Evolutionary conservation across 441 rosid genomes (phyloP).

Genomic region (Dalechampia spathulata): DNA sequence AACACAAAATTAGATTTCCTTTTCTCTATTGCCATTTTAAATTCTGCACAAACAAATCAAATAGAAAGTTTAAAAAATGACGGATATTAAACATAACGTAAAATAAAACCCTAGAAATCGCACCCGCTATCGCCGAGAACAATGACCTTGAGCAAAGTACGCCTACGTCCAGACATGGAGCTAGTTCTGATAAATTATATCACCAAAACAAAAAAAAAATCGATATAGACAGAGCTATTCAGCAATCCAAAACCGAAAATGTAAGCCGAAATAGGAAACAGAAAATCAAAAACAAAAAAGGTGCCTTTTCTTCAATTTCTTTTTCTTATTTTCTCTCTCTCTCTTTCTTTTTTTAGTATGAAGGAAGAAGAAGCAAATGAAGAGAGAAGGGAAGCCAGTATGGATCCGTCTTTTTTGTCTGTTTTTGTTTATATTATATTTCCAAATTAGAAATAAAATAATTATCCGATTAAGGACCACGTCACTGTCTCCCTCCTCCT

Average conservation of each 20-base stretch:
- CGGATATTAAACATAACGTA: background rate
- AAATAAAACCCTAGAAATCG: slow-evolving; percentile 21
- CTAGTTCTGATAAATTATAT: background rate
- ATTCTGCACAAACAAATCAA: too few relatives aligned
- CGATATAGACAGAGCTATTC: background rate
- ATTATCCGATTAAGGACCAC: too few relatives aligned
- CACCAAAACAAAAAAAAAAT: background rate
- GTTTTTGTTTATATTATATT: too few relatives aligned
- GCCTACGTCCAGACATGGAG: slow-evolving; percentile 63
- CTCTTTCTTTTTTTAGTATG: background rate
- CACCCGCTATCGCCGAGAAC: slow-evolving; percentile 98
- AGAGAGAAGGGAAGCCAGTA: slow-evolving; percentile 54
- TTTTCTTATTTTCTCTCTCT: background rate
- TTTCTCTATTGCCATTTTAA: too few relatives aligned
- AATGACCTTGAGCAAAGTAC: slow-evolving; percentile 93
- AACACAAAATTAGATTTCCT: background rate
- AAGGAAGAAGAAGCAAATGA: background rate
- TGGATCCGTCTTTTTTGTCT: slow-evolving; percentile 19
- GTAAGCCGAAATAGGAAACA: too few relatives aligned
- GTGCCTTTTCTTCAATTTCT: background rate
- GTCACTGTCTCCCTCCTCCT: too few relatives aligned
- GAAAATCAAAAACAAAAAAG: background rate
- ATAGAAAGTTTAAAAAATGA: background rate
- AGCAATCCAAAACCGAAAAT: background rate
- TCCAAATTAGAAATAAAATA: too few relatives aligned